Conservation (phyloP, 2,329 filamentous ascomycete genomes). For the Incumbomyces lentus region DNA sequence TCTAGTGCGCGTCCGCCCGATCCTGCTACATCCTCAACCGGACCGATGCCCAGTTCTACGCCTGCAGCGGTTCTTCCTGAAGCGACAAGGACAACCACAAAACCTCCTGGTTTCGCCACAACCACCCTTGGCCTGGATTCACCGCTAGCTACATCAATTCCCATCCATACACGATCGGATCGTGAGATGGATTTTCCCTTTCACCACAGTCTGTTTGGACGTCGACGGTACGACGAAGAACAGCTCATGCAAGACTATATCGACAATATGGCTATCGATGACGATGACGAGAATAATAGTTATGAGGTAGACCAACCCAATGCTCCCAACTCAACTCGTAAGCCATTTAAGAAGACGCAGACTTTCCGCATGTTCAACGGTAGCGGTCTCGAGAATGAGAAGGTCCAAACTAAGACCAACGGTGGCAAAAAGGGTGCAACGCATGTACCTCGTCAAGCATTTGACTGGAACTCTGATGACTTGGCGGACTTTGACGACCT, state of each 20-base stretch:
- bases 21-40: neutral
- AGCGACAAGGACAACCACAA: neutral
- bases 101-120: neutral
- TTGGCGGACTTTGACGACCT: slow-evolving; percentile 39
- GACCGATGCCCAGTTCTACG: neutral
- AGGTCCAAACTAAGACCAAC: slow-evolving; percentile 19
- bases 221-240: slow-evolving; percentile 38
- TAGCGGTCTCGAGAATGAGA: slow-evolving; percentile 34
- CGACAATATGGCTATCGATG: slow-evolving; percentile 27
- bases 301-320: slow-evolving; percentile 3
- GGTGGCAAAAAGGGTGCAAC: slow-evolving; percentile 5
- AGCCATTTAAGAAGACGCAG: slow-evolving; percentile 11
- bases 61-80: neutral
- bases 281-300: slow-evolving; percentile 19
- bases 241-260: slow-evolving; percentile 60
- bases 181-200: neutral
- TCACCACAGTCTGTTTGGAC: neutral
- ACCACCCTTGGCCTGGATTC: neutral
- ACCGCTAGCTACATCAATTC: neutral
- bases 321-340: slow-evolving; percentile 25
- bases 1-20: neutral
- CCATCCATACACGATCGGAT: neutral
- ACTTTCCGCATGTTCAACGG: slow-evolving; percentile 22
- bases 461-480: slow-evolving; percentile 35
- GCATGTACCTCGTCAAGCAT: slow-evolving; percentile 11